phyloP scores from a whole-genome alignment of 164 flowering plant species.

The Vitis amurensis region DNA sequence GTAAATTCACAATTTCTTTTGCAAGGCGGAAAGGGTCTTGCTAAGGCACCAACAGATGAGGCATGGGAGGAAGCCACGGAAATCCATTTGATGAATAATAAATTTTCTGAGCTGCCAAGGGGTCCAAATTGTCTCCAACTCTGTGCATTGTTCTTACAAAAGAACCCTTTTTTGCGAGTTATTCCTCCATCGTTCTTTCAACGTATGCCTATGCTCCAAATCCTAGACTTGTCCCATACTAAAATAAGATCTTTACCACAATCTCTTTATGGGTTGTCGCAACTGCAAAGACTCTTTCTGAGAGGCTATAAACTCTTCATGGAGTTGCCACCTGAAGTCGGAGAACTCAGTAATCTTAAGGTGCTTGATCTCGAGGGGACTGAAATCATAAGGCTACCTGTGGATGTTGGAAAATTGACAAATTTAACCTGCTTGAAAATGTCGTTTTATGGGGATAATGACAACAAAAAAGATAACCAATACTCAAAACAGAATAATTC shows the following conservation, averaged over 20 bases:
- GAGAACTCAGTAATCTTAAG: constrained; percentile 16
- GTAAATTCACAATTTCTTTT: no score
- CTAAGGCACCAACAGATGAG: constrained; percentile 9
- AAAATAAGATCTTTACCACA: constrained; percentile 20
- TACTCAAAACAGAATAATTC: not conserved
- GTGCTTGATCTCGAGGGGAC: constrained; percentile 27
- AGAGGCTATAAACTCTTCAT: constrained; percentile 15
- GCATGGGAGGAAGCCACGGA: constrained; percentile 16
- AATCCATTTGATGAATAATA: constrained; percentile 17
- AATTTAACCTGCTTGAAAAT: constrained; percentile 10
- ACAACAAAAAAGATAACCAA: not conserved
- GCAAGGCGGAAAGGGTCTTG: constrained; percentile 2
- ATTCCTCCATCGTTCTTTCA: constrained; percentile 22
- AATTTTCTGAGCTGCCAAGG: constrained; percentile 15
- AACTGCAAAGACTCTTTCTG: constrained; percentile 13
- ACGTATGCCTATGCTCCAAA: constrained; percentile 20
- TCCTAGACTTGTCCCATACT: constrained; percentile 23
- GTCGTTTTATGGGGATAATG: constrained; percentile 10
- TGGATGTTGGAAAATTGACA: constrained; percentile 5
- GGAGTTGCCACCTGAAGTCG: constrained; percentile 16
- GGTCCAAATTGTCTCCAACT: constrained; percentile 11
- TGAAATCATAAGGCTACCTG: constrained; percentile 11
- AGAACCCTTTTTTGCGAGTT: constrained; percentile 10
- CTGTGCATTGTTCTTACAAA: constrained; percentile 13
- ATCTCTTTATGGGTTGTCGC: constrained; percentile 9